phyloP scores from a whole-genome alignment of 495 filamentous ascomycete species.

The Tuber umbilicatum region DNA sequence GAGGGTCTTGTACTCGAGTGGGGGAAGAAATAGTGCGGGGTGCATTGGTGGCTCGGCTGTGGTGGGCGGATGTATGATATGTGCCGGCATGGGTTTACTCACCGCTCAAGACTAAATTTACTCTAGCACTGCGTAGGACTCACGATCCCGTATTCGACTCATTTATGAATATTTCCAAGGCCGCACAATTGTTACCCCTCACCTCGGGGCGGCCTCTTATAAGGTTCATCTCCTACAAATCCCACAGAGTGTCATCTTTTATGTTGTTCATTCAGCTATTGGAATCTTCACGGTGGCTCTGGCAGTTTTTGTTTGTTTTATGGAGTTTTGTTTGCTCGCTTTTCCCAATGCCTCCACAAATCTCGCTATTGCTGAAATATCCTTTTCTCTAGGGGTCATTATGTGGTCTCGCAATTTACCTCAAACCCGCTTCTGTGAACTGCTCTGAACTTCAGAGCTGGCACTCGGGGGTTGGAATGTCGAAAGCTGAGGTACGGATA shows the following conservation, averaged over 20 bases:
- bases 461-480: background rate
- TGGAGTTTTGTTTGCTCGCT: background rate
- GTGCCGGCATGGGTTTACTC: background rate
- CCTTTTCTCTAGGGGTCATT: background rate
- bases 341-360: background rate
- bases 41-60: background rate
- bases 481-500: background rate
- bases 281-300: background rate
- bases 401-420: background rate
- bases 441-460: background rate
- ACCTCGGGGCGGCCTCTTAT: background rate
- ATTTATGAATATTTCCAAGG: background rate
- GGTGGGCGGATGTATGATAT: background rate
- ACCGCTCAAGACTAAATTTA: background rate
- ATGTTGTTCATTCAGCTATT: background rate
- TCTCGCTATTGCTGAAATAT: background rate
- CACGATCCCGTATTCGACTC: background rate
- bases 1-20: background rate
- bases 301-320: background rate
- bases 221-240: background rate
- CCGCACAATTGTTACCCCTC: background rate
- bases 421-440: background rate
- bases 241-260: background rate
- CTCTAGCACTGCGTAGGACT: background rate
- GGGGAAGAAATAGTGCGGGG: background rate